phyloP scores from a whole-genome alignment of 1,139 yeast genomes.

The Pichia sp. region DNA sequence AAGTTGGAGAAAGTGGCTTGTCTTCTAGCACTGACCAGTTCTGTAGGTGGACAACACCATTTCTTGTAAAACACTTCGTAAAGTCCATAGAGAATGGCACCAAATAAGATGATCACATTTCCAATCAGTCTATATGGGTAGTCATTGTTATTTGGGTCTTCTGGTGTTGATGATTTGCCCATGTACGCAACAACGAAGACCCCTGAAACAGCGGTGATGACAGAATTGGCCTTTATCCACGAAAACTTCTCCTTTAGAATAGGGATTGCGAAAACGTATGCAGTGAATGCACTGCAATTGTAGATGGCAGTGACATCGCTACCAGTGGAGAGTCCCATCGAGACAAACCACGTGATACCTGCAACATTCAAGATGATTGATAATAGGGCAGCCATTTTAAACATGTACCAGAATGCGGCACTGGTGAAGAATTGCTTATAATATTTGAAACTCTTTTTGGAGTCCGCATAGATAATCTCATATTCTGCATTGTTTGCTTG shows the following conservation, averaged over 20 bases:
- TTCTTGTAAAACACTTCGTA: slow-evolving; percentile 81
- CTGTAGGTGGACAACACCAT: slow-evolving; percentile 65
- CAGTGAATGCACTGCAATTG: slow-evolving; percentile 85
- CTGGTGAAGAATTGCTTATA: slow-evolving; percentile 34
- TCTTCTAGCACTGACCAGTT: slow-evolving; percentile 45
- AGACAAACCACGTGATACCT: slow-evolving; percentile 81
- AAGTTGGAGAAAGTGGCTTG: slow-evolving; percentile 54
- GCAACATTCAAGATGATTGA: slow-evolving; percentile 63
- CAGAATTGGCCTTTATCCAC: slow-evolving; percentile 61
- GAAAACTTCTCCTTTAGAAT: slow-evolving; percentile 60
- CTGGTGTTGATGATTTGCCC: slow-evolving; percentile 29
- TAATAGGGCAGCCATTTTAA: slow-evolving; percentile 37
- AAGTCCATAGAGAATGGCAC: slow-evolving; percentile 79
- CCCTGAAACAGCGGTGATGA: slow-evolving; percentile 63
- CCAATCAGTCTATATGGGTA: slow-evolving; percentile 67
- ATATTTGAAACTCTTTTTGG: slow-evolving; percentile 29
- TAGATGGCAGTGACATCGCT: slow-evolving; percentile 86
- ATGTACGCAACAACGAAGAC: slow-evolving; percentile 77
- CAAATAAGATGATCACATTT: slow-evolving; percentile 61
- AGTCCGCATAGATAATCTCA: slow-evolving; percentile 16
- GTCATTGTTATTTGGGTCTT: slow-evolving; percentile 6
- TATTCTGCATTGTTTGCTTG: slow-evolving; percentile 20
- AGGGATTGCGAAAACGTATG: slow-evolving; percentile 78
- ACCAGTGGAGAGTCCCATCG: slow-evolving; percentile 76
- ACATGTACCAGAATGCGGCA: slow-evolving; percentile 43